These are phyloP conservation scores for Erodium chrysanthum DNA, from an alignment of 441 rosid species.

Conservation along the genomic window DNA sequence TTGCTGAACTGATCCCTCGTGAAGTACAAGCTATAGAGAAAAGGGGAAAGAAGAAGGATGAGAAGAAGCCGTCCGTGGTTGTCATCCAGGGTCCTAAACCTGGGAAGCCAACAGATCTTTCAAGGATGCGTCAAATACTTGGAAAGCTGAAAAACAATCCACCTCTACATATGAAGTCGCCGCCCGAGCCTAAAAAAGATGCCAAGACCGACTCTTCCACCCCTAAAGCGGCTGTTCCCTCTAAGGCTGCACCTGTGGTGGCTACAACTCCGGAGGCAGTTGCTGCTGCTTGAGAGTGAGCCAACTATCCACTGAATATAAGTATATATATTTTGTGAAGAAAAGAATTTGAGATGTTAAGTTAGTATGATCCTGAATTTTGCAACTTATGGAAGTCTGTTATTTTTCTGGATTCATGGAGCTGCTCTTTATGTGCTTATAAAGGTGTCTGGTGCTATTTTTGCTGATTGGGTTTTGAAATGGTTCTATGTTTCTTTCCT, in stretches of 20 bases:
- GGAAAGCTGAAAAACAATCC: neutral
- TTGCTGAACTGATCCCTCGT: slow-evolving; percentile 71
- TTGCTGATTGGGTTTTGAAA: neutral
- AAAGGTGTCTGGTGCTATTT: neutral
- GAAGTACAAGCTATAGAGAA: slow-evolving; percentile 73
- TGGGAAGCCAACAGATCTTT: slow-evolving; percentile 86
- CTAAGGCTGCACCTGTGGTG: neutral
- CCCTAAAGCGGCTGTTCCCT: neutral
- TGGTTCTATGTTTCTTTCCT: neutral
- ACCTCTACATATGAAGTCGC: neutral
- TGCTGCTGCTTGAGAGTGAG: neutral
- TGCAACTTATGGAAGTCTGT: neutral
- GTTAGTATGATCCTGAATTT: neutral
- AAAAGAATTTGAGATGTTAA: neutral
- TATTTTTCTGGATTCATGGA: neutral
- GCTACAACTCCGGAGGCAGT: neutral
- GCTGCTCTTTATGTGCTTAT: neutral
- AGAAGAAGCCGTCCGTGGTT: slow-evolving; percentile 52
- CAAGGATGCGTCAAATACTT: slow-evolving; percentile 79
- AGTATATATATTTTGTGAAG: no score
- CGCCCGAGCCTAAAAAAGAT: neutral
- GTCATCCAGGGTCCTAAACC: slow-evolving; percentile 91
- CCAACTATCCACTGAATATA: neutral
- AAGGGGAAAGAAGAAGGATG: slow-evolving; percentile 67
- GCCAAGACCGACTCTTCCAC: neutral